These are phyloP conservation scores for Pichia thaimueangensis DNA, from an alignment of 805 yeast species.

Conservation along the genomic window DNA sequence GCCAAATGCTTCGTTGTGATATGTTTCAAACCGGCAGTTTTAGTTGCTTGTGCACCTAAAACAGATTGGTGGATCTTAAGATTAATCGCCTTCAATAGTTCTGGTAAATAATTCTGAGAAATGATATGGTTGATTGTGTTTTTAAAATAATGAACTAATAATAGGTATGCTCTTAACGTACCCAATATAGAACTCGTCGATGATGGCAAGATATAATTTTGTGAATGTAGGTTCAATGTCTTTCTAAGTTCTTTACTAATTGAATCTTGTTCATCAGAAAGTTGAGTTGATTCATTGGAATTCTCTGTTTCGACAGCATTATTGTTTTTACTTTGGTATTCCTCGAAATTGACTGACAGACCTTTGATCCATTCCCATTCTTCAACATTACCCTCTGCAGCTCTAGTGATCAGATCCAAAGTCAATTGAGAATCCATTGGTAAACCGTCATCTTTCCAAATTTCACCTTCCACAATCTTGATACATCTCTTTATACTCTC, in stretches of 20 bases:
- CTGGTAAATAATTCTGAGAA: slow-evolving; percentile 27
- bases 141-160: slow-evolving; percentile 29
- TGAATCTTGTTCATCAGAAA: not conserved
- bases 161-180: slow-evolving; percentile 45
- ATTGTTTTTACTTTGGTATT: slow-evolving; percentile 12
- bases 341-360: slow-evolving; percentile 21
- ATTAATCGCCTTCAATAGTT: slow-evolving; percentile 46
- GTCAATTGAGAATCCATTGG: slow-evolving; percentile 39
- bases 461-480: slow-evolving; percentile 54
- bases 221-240: slow-evolving; percentile 41
- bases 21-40: slow-evolving; percentile 66
- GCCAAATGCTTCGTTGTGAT: slow-evolving; percentile 70
- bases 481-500: slow-evolving; percentile 42
- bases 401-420: slow-evolving; percentile 45
- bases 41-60: slow-evolving; percentile 68
- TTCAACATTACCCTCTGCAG: slow-evolving; percentile 35
- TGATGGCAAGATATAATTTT: slow-evolving; percentile 53
- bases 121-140: slow-evolving; percentile 28
- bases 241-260: slow-evolving; percentile 18
- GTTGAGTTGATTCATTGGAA: slow-evolving; percentile 8
- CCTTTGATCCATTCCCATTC: slow-evolving; percentile 43
- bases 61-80: slow-evolving; percentile 53
- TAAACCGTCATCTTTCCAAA: slow-evolving; percentile 73
- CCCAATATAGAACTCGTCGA: slow-evolving; percentile 36
- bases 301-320: too few species aligned